Percentiles rank a stretch among this genome's conserved stretches.
Conservation (phyloP, 768 basidiomycete species). For the Cystobasidiopsis lactophilus region DNA sequence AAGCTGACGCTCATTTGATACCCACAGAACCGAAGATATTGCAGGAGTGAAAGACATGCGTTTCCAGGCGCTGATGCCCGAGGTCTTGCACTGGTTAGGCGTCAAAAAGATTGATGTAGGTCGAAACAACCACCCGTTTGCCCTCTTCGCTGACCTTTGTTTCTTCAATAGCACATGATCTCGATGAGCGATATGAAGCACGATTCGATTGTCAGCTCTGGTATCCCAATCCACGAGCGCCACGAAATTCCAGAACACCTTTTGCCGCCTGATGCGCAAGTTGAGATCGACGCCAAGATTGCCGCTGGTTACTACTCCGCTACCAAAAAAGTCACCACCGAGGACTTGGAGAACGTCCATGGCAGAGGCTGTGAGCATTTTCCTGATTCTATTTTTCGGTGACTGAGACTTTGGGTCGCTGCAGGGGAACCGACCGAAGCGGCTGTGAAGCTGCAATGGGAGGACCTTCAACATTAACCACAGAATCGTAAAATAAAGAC, state of each 20-base stretch:
- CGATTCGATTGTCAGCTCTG: conserved; percentile 71
- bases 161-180: neutral
- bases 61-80: conserved; percentile 88
- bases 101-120: conserved; percentile 46
- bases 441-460: no score
- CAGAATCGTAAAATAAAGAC: no score
- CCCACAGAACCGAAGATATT: neutral
- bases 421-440: no score
- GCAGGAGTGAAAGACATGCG: conserved; percentile 46
- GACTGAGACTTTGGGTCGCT: no score
- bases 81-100: conserved; percentile 84
- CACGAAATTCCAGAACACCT: conserved; percentile 83
- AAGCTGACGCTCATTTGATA: no score
- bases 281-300: conserved; percentile 81
- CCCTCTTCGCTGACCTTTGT: conserved; percentile 45
- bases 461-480: no score
- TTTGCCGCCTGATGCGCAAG: conserved; percentile 40
- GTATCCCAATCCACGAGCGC: conserved; percentile 54
- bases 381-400: no score
- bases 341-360: conserved; percentile 35
- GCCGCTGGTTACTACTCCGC: conserved; percentile 79
- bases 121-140: conserved; percentile 35
- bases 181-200: conserved; percentile 57
- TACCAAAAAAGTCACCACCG: conserved; percentile 38
- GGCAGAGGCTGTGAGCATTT: no score